Percentiles rank a stretch among this genome's conserved stretches.
Evolutionary conservation across 306 rosid genomes (phyloP).

Genomic region (Geum urbanum): DNA sequence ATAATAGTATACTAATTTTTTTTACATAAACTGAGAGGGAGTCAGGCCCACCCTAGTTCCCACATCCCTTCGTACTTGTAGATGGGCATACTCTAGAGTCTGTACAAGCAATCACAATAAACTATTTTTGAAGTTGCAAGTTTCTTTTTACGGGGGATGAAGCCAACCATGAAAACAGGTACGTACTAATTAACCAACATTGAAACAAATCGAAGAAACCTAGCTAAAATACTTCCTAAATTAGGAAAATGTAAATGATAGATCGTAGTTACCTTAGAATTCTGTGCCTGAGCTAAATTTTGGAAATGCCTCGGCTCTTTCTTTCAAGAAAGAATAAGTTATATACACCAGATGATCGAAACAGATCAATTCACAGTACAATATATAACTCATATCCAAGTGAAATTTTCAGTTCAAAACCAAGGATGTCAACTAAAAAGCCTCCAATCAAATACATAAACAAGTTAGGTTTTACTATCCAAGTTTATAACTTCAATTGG

Average conservation of each 20-base stretch:
- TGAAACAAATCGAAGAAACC: neutral
- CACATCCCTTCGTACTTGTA: too few species aligned
- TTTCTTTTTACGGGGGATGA: constrained; percentile 7
- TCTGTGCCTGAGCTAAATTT: constrained; percentile 65
- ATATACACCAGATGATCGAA: too few species aligned
- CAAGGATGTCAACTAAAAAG: too few species aligned
- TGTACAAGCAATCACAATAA: constrained; percentile 92
- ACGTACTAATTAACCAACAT: neutral
- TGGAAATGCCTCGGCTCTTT: constrained; percentile 56
- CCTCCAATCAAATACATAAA: too few species aligned
- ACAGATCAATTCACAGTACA: too few species aligned
- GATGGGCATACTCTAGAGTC: constrained; percentile 93
- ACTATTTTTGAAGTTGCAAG: constrained; percentile 70
- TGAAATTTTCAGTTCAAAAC: too few species aligned
- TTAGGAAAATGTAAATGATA: neutral
- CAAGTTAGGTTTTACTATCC: too few species aligned
- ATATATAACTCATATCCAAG: too few species aligned
- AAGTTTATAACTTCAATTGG: neutral
- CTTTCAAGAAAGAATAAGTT: constrained; percentile 41
- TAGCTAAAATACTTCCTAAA: constrained; percentile 5
- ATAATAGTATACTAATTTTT: too few species aligned
- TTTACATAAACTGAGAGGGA: too few species aligned
- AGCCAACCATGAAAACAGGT: neutral
- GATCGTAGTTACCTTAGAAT: constrained; percentile 67
- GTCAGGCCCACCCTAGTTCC: too few species aligned